Evolutionary conservation across 1,284 basidiomycete species (phyloP).

Genomic region (Mycosarcoma maydis): DNA sequence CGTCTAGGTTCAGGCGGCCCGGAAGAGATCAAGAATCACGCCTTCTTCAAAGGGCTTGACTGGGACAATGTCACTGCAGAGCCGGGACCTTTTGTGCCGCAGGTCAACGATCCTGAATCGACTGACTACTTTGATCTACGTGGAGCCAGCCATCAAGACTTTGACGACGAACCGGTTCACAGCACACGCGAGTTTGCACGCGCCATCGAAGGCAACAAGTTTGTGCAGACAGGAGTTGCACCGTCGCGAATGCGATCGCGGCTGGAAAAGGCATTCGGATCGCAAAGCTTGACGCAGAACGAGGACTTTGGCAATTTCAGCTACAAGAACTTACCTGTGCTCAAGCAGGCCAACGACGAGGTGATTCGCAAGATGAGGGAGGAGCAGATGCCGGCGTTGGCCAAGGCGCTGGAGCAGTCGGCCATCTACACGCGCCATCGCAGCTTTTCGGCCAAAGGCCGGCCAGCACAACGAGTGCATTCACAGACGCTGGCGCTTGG

Average conservation of each 20-base stretch:
- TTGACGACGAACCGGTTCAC: slow-evolving; percentile 77
- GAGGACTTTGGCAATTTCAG: slow-evolving; percentile 98
- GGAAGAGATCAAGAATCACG: slow-evolving; percentile 90
- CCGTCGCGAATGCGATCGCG: slow-evolving; percentile 36
- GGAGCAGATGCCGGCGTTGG: slow-evolving; percentile 66
- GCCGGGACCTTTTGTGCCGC: slow-evolving; percentile 94
- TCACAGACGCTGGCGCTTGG: slow-evolving; percentile 37
- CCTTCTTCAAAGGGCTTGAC: slow-evolving; percentile 88
- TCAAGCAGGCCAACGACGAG: slow-evolving; percentile 99
- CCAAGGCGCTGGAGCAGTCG: slow-evolving; percentile 52
- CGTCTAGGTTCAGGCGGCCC: slow-evolving; percentile 89
- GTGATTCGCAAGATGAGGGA: slow-evolving; percentile 85
- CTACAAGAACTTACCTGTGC: slow-evolving; percentile 94
- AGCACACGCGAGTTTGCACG: slow-evolving; percentile 48
- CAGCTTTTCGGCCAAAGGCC: slow-evolving; percentile 53
- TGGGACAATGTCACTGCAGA: slow-evolving; percentile 89
- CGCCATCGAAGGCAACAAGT: slow-evolving; percentile 52
- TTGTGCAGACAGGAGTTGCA: slow-evolving; percentile 68
- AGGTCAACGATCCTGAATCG: slow-evolving; percentile 92
- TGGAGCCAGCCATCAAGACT: slow-evolving; percentile 86
- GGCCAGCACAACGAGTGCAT: slow-evolving; percentile 48
- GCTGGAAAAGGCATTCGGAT: slow-evolving; percentile 30
- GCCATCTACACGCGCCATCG: slow-evolving; percentile 54
- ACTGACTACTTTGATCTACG: slow-evolving; percentile 99
- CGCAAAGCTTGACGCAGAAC: slow-evolving; percentile 32